phyloP scores from a whole-genome alignment of 495 filamentous ascomycete genomes.

The Penicillium manginii region DNA sequence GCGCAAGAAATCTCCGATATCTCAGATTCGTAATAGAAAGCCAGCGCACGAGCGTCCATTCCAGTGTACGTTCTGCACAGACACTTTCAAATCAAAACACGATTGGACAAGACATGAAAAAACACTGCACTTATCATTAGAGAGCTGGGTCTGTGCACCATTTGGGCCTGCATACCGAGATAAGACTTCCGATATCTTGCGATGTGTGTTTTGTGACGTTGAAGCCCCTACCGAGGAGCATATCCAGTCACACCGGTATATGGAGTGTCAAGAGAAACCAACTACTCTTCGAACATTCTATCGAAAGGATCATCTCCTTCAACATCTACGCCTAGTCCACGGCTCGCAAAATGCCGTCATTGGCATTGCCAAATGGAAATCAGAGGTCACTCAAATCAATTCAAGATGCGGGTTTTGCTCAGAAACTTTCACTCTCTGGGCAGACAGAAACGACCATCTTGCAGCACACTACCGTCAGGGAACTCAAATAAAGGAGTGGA shows the following conservation, averaged over 20 bases:
- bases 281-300: slow-evolving; percentile 67
- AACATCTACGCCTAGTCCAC: slow-evolving; percentile 75
- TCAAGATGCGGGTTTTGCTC: slow-evolving; percentile 70
- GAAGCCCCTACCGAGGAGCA: slow-evolving; percentile 20
- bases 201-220: slow-evolving; percentile 26
- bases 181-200: background rate
- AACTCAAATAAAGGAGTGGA: slow-evolving; percentile 67
- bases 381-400: slow-evolving; percentile 57
- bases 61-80: slow-evolving; percentile 82
- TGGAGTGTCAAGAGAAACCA: slow-evolving; percentile 62
- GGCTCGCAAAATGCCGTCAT: slow-evolving; percentile 32
- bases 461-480: slow-evolving; percentile 66
- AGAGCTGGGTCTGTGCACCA: slow-evolving; percentile 73
- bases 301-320: slow-evolving; percentile 77
- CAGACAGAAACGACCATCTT: slow-evolving; percentile 61
- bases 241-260: slow-evolving; percentile 59
- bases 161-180: slow-evolving; percentile 43
- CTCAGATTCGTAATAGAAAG: slow-evolving; percentile 18
- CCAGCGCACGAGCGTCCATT: slow-evolving; percentile 39
- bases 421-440: slow-evolving; percentile 61
- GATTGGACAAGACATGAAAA: slow-evolving; percentile 85
- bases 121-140: slow-evolving; percentile 70
- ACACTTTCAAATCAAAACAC: slow-evolving; percentile 76
- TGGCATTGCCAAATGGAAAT: slow-evolving; percentile 58
- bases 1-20: slow-evolving; percentile 3